Base-by-base conservation (phyloP, 2,329 filamentous ascomycete genomes). In the Ceratocystis albifundus region DNA sequence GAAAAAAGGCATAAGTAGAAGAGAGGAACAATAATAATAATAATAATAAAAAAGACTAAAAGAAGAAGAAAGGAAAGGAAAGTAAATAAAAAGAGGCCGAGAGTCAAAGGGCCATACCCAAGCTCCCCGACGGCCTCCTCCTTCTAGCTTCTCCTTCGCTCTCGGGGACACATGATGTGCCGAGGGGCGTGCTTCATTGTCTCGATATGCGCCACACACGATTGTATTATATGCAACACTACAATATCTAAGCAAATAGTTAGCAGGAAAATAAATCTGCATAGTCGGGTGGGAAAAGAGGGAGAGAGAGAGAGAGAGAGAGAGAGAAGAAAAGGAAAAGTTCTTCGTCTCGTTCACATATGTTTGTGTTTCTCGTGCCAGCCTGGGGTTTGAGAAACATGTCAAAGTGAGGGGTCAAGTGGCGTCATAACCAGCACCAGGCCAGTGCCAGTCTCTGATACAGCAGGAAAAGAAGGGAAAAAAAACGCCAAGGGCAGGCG, bases 341-440 rank as follows among this genome's bases (percentile, higher is more conserved):
- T 57, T 41, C 59, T 28, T 28, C 20, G n/a, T 25, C 59, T 28
- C 12, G n/a, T 36, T 32, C 32, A 32, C 20, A 41, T 41, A 41
- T 12, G 3, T 45, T 20, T 32, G 22, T 45, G 30, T 44, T 45
- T 62, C 59, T 45, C 12, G 32, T 62, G 55, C 55, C 55, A 36
- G 28, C 55, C 15, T 59, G 55, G 32, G 55, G 55, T 30, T 59
- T 36, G 55, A 59, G 55, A 59, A 59, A 59, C 55, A 59, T 59
- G 55, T 59, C 55, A 59, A 59, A 59, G 55, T 59, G 55, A 59
- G 55, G 55, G 50, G 55, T 22, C 32, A 17, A 59, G 48, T 59
- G 55, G 55, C 55, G 55, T 59, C 55, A 59, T 59, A 59, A 30
- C 55, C 55, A 59, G 25, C 30, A 10, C 55, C 28, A 59, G 55